Percentiles rank a stretch among this genome's conserved stretches.
These are phyloP conservation scores for Monilinia fructicola DNA, from an alignment of 2,329 filamentous ascomycete species.

Conservation along the genomic window DNA sequence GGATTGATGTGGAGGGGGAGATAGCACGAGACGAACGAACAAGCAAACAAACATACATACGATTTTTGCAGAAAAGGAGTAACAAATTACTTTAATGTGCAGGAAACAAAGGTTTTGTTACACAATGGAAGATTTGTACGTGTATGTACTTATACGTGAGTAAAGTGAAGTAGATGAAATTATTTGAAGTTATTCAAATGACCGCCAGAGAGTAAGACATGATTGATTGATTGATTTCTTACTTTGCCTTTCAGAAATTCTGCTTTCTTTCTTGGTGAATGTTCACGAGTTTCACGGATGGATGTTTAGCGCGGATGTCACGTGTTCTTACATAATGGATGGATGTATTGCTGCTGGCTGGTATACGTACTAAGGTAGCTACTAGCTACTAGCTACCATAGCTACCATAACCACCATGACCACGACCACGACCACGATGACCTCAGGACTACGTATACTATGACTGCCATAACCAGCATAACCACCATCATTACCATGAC, in stretches of 20 bases:
- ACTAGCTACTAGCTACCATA: no score
- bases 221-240: constrained; percentile 15
- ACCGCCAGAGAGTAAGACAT: constrained; percentile 17
- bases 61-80: not conserved
- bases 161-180: not conserved
- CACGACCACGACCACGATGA: no score
- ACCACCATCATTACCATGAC: no score
- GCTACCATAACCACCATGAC: no score
- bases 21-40: constrained; percentile 6
- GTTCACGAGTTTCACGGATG: not conserved
- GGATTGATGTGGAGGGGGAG: not conserved
- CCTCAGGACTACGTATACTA: no score
- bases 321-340: constrained; percentile 4
- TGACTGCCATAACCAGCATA: no score
- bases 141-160: no score
- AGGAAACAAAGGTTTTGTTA: not conserved
- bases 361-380: no score
- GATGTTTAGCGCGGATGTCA: not conserved
- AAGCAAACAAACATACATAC: no score
- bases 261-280: constrained; percentile 4
- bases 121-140: not conserved
- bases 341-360: no score
- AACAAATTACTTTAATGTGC: not conserved
- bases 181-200: constrained; percentile 19
- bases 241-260: not conserved